Conservation (phyloP, 2,329 filamentous ascomycete species). For the Penicillium hesseltinei region DNA sequence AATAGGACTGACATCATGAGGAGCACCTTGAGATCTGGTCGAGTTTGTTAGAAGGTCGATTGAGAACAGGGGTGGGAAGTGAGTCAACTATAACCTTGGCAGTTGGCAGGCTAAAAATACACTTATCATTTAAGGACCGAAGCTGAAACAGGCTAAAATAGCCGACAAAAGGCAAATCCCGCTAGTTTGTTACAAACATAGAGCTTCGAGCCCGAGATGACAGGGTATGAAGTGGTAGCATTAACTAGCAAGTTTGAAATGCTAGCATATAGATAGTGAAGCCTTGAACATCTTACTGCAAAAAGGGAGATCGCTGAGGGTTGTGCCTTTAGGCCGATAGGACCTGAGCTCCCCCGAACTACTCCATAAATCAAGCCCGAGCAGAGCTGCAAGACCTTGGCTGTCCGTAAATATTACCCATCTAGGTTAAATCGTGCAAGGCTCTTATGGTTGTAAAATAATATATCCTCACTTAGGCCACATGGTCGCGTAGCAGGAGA, state of each 20-base stretch:
- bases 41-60: not conserved
- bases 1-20: conserved; percentile 1
- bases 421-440: too few relatives aligned
- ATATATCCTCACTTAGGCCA: not conserved
- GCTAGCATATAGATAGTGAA: not conserved
- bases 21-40: not conserved
- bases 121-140: not conserved
- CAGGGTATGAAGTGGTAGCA: not conserved
- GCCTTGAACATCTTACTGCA: not conserved
- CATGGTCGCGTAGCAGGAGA: not conserved
- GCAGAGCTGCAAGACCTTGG: not conserved
- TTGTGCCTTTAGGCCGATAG: not conserved
- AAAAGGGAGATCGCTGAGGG: not conserved
- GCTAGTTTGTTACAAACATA: not conserved
- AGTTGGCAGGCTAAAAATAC: not conserved
- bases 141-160: not conserved
- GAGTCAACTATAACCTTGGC: not conserved
- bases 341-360: not conserved
- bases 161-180: not conserved
- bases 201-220: not conserved
- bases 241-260: not conserved
- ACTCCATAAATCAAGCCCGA: not conserved
- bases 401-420: not conserved
- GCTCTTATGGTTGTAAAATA: too few relatives aligned
- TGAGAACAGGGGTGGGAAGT: not conserved